phyloP scores from a whole-genome alignment of 1,139 yeast genomes.

The Geotrichum carabidarum region DNA sequence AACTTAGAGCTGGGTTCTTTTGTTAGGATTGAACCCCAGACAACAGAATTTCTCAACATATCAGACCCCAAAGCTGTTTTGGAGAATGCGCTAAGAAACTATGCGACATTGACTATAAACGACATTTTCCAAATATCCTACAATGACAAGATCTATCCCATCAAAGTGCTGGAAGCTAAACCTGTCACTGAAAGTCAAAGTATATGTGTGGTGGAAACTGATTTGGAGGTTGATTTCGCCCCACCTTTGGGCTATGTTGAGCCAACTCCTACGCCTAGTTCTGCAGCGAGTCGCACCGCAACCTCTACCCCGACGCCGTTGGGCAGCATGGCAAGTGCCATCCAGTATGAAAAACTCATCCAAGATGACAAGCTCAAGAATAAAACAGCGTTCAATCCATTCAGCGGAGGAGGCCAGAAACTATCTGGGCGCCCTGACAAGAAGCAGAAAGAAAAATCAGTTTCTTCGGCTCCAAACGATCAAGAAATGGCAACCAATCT shows the following conservation, averaged over 20 bases:
- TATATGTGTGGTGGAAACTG: slow-evolving; percentile 94
- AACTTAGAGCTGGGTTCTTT: slow-evolving; percentile 82
- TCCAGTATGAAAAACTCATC: slow-evolving; percentile 57
- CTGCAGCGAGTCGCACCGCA: slow-evolving; percentile 9
- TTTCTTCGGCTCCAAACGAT: not conserved
- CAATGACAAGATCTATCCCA: slow-evolving; percentile 72
- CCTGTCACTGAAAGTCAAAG: slow-evolving; percentile 63
- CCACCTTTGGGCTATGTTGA: slow-evolving; percentile 98
- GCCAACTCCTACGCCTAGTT: slow-evolving; percentile 28
- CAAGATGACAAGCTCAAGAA: slow-evolving; percentile 18
- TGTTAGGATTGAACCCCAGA: slow-evolving; percentile 93
- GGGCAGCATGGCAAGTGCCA: slow-evolving; percentile 76
- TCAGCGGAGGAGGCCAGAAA: slow-evolving; percentile 64
- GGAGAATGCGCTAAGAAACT: slow-evolving; percentile 84
- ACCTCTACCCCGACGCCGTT: slow-evolving; percentile 32
- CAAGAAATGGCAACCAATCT: slow-evolving; percentile 23
- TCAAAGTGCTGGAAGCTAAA: slow-evolving; percentile 80
- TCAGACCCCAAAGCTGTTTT: slow-evolving; percentile 95
- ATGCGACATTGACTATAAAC: slow-evolving; percentile 77
- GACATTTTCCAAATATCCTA: slow-evolving; percentile 84
- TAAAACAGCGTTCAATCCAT: slow-evolving; percentile 33
- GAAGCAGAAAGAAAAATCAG: slow-evolving; percentile 5
- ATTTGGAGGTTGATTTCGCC: slow-evolving; percentile 94
- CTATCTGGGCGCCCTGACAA: slow-evolving; percentile 49
- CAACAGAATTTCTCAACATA: slow-evolving; percentile 86